phyloP scores from a whole-genome alignment of 2,329 filamentous ascomycete species.

The Alternaria sp. region DNA sequence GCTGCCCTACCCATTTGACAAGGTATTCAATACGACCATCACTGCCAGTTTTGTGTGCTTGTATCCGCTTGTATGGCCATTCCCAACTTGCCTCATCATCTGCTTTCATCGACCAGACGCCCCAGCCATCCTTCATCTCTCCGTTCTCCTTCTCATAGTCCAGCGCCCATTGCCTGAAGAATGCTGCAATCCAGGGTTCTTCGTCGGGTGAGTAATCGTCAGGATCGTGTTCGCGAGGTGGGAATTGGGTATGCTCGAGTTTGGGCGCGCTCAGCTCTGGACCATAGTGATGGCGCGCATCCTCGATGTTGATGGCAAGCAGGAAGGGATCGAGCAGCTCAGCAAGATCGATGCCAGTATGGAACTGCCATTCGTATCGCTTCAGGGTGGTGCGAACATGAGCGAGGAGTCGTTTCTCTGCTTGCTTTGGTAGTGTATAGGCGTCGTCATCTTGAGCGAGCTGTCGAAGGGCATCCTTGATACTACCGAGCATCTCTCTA shows the following conservation, averaged over 20 bases:
- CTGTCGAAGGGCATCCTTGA: slow-evolving; percentile 12
- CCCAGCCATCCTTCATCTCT: slow-evolving; percentile 20
- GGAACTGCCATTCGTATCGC: slow-evolving; percentile 24
- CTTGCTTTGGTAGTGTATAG: slow-evolving; percentile 11
- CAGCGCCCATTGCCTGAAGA: slow-evolving; percentile 22
- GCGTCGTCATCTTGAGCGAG: slow-evolving; percentile 12
- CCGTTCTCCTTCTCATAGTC: slow-evolving; percentile 23
- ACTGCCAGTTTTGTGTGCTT: slow-evolving; percentile 8
- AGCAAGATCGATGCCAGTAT: slow-evolving; percentile 19
- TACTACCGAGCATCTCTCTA: slow-evolving; percentile 20
- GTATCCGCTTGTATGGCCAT: slow-evolving; percentile 23
- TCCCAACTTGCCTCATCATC: slow-evolving; percentile 14
- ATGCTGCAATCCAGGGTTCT: slow-evolving; percentile 23
- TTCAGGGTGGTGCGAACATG: slow-evolving; percentile 16
- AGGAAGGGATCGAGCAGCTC: slow-evolving; percentile 5
- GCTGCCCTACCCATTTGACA: slow-evolving; percentile 21
- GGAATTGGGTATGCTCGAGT: not conserved
- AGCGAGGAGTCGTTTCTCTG: not conserved
- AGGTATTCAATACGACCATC: slow-evolving; percentile 14
- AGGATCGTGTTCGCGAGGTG: not conserved
- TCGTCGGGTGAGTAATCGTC: not conserved
- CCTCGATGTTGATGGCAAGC: not conserved
- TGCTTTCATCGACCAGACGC: slow-evolving; percentile 10
- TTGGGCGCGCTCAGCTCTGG: not conserved
- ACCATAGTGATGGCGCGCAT: not conserved